These are phyloP conservation scores for Eimeria acervulina DNA, from an alignment of 169 alveolate genomes.

Conservation along the genomic window DNA sequence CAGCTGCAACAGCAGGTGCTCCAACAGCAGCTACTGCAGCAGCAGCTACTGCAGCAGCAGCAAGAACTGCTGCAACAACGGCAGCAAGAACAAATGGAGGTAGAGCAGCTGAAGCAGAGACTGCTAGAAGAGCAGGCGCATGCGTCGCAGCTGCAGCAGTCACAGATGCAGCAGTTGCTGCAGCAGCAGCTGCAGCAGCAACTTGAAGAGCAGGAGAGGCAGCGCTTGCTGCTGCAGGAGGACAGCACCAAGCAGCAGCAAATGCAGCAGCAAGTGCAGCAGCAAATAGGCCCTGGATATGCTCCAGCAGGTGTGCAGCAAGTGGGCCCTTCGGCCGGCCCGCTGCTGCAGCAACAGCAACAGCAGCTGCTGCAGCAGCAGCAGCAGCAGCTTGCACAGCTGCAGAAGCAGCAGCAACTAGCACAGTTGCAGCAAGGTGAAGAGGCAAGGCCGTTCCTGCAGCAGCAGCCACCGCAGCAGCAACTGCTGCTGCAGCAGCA, in stretches of 20 bases:
- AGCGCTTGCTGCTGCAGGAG: slow-evolving; percentile 29
- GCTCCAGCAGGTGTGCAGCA: background rate
- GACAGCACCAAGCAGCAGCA: background rate
- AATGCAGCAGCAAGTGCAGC: background rate
- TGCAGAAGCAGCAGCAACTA: background rate
- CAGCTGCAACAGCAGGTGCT: background rate
- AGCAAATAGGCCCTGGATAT: background rate
- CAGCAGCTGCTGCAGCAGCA: background rate
- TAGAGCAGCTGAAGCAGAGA: background rate
- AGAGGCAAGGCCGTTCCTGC: background rate
- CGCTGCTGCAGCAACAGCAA: slow-evolving; percentile 7
- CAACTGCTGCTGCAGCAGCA: slow-evolving; percentile 11
- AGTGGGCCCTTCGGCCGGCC: background rate
- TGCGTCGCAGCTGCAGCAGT: slow-evolving; percentile 46
- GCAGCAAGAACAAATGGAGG: slow-evolving; percentile 14
- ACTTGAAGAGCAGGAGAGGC: background rate
- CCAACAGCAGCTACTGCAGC: slow-evolving; percentile 56
- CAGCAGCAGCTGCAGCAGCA: slow-evolving; percentile 39
- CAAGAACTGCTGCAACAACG: slow-evolving; percentile 26
- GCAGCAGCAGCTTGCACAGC: background rate
- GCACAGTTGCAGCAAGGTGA: background rate
- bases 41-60: slow-evolving; percentile 3
- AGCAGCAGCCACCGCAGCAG: slow-evolving; percentile 19
- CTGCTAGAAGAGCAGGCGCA: slow-evolving; percentile 24
- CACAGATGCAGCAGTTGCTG: background rate